These are phyloP conservation scores for Wickerhamomyces sp. DNA, from an alignment of 1,139 yeast genomes.

Conservation along the genomic window DNA sequence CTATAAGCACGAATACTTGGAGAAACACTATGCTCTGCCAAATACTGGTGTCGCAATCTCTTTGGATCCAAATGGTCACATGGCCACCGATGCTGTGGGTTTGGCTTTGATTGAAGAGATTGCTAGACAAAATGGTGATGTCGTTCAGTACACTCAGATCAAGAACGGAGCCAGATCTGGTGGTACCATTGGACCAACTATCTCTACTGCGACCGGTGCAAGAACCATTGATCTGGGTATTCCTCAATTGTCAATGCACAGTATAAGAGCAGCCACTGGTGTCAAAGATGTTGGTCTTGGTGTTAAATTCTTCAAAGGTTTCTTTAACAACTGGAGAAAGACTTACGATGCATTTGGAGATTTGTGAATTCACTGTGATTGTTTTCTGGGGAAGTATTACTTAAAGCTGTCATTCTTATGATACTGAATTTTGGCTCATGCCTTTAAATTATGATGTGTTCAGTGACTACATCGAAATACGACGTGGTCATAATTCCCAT, in stretches of 20 bases:
- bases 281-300: slow-evolving; percentile 66
- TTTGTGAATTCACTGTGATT: slow-evolving; percentile 23
- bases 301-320: slow-evolving; percentile 56
- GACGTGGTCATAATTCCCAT: too few species aligned
- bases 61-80: slow-evolving; percentile 72
- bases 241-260: slow-evolving; percentile 78
- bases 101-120: slow-evolving; percentile 60
- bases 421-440: background rate
- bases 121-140: slow-evolving; percentile 56
- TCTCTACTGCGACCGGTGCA: slow-evolving; percentile 63
- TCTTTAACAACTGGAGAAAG: slow-evolving; percentile 55
- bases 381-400: background rate
- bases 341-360: slow-evolving; percentile 42
- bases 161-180: slow-evolving; percentile 73
- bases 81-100: slow-evolving; percentile 77
- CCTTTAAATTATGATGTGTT: too few species aligned
- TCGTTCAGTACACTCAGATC: slow-evolving; percentile 63
- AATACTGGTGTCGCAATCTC: slow-evolving; percentile 70
- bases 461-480: too few species aligned
- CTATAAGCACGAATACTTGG: slow-evolving; percentile 57
- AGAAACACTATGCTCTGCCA: slow-evolving; percentile 71
- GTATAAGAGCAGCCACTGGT: slow-evolving; percentile 73
- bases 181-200: slow-evolving; percentile 74
- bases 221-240: slow-evolving; percentile 74
- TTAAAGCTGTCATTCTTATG: too few species aligned